Base-by-base conservation (phyloP, 2,329 filamentous ascomycete species). In the Emydomyces testavorans region DNA sequence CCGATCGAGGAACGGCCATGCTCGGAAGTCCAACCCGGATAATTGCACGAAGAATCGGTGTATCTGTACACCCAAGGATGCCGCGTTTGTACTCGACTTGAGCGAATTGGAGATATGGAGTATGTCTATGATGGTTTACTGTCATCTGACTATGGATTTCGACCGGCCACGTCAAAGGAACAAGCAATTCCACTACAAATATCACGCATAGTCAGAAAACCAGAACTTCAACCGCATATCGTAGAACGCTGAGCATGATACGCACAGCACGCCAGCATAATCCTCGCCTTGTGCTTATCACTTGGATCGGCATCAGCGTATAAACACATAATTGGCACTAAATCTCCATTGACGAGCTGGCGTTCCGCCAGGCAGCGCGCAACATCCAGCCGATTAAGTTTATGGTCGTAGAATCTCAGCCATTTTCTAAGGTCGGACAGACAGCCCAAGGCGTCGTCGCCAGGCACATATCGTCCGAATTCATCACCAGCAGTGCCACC, bases 401-500 rank as follows among this genome's bases (percentile, higher is more conserved):
- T 93, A 62, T 94, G 85, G 65, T 95, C 89, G 72, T 92, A 92
- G 53, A 94, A 79, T 57, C 87, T 88, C 56, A 98, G 76, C 92
- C 92, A 98, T 77, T 83, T 83, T 62, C 92, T 90, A 47, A 98
- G 75, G 67, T 98, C 92, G 53, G 90, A 88, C 49, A 98, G 73
- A 60, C 89, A 92, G 50, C 92, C 85, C 51, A 94, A 73, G 10
- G 89, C 90, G 62, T 95, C 90, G 66, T 96, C 90, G 66, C 92
- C 92, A 29, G 96, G 79, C 36, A 86, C 76, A 65, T 98, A 98
- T 60, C 76, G 76, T 49, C 85, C 85, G 60, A 88, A 82, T 58
- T 90, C 82, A 56, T 86, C 83, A 44, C 80, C 74, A 57, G 84
- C 84, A 58, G 80, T 79, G 46, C 89, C 90, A 69, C 89, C 90